Base-by-base conservation (phyloP, 2,329 filamentous ascomycete species). In the Paramyrothecium sp. region DNA sequence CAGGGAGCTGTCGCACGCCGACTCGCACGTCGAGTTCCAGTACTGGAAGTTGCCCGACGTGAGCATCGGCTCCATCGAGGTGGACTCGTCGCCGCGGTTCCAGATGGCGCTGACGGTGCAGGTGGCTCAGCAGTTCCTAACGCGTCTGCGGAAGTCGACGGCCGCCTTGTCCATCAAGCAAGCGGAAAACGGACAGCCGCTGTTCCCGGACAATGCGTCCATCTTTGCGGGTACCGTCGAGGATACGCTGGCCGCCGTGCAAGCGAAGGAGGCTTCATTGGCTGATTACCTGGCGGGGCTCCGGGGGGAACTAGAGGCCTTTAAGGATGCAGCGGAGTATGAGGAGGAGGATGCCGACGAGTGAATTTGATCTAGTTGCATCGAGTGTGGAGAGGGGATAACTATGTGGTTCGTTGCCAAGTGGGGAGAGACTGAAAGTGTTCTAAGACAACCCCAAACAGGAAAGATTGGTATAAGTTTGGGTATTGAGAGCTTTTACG, bases 41-140 rank as follows among this genome's bases (percentile, higher is more conserved):
- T 69, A 71, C 51, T 78, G 75, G 69, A 73, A 73, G 54, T 69
- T 78, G 2, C 75, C 75, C 12, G 70, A 73, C 51, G 75, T 78
- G 3, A 73, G 71, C 4, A 68, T 78, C 2, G 75, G 75, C 4
- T 73, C 72, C 3, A 75, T 76, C 49, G 68, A 73, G 4, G 71
- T 78, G 17, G 71, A 73, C 50, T 71, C 74, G 13, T 70, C 73
- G 3, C 72, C 73, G 1, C 69, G 70, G n/a, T 65, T 77, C 34
- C 75, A 77, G 58, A 75, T 77, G 71, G 75, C 71, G 12, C 66
- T 78, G 20, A 75, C 75, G 3, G 67, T 77, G 30, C 73, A 76
- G 58, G 64, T 78, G n/a, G 75, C 71, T 5, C 73, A 76, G 57
- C 73, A 76, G 60, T 75, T 77, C 47, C 65, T 78, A 16, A 64